A percentile compares a stretch with the other conserved stretches of the same genome.
phyloP scores from a whole-genome alignment of 2,329 filamentous ascomycete species.

The Orbilia oligospora region DNA sequence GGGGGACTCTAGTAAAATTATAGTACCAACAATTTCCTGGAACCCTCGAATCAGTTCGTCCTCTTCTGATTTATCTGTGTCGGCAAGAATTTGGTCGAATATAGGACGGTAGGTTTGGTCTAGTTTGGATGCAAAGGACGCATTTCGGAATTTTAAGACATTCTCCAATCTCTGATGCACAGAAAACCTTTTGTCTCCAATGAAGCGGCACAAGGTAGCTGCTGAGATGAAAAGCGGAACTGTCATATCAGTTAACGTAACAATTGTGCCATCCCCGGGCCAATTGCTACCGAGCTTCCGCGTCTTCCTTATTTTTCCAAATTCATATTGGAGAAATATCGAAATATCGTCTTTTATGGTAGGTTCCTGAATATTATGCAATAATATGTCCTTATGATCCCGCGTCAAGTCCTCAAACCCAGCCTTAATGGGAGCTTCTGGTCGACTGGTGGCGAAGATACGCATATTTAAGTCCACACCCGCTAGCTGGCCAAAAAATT shows the following conservation, averaged over 20 bases:
- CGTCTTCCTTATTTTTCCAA: constrained; percentile 12
- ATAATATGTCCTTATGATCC: constrained; percentile 16
- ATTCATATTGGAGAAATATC: background rate
- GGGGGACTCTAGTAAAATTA: constrained; percentile 40
- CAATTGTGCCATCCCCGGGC: constrained; percentile 2
- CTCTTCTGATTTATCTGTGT: constrained; percentile 6
- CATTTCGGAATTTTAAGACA: constrained; percentile 1
- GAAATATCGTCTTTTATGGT: constrained; percentile 65
- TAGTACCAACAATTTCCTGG: constrained; percentile 29
- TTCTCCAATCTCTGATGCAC: background rate
- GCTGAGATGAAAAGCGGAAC: constrained; percentile 28
- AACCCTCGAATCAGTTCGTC: constrained; percentile 9
- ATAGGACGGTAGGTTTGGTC: constrained; percentile 28
- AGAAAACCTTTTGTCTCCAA: background rate
- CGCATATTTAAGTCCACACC: constrained; percentile 33
- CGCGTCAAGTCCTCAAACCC: constrained; percentile 56
- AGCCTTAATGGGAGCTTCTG: constrained; percentile 60
- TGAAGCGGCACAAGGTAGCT: constrained; percentile 28
- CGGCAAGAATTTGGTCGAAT: constrained; percentile 19
- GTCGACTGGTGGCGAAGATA: constrained; percentile 63
- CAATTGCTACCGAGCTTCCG: background rate
- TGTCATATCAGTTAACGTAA: constrained; percentile 8
- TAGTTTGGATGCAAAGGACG: background rate
- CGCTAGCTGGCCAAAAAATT: constrained; percentile 4
- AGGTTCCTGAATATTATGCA: constrained; percentile 27